Conservation (phyloP, 129 eudicot genomes). For the Solidago caesia region DNA sequence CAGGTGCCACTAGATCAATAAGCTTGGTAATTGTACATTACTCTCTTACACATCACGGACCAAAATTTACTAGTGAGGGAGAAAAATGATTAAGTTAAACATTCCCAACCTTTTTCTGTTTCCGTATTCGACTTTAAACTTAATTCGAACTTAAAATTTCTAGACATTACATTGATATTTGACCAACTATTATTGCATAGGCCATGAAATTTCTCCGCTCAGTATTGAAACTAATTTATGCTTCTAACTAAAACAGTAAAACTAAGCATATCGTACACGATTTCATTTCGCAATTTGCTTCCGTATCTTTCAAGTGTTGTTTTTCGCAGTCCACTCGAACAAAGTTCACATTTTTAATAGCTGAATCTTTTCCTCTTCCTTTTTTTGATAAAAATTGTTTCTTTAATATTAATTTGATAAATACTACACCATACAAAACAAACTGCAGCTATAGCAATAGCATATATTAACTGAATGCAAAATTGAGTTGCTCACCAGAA, state of each 20-base stretch:
- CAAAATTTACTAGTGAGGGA: no score
- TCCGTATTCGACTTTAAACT: no score
- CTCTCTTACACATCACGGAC: no score
- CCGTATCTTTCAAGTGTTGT: background rate
- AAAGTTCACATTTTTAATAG: background rate
- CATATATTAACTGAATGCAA: background rate
- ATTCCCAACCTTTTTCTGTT: no score
- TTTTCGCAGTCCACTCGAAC: background rate
- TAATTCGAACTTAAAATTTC: no score
- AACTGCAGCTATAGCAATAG: background rate
- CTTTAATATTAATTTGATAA: background rate
- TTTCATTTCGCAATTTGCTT: background rate
- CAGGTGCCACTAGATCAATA: background rate
- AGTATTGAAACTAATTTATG: background rate
- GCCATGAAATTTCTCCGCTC: no score
- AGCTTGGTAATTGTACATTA: no score
- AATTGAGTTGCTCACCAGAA: constrained; percentile 36
- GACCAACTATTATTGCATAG: no score
- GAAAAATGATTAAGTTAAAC: no score
- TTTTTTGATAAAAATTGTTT: background rate
- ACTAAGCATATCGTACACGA: background rate
- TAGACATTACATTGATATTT: no score
- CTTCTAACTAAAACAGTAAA: background rate
- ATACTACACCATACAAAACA: background rate
- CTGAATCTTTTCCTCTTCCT: background rate